Percentiles rank a stretch among this genome's conserved stretches.
Conservation (phyloP, 306 rosid species). For the Fragaria ananassa region DNA sequence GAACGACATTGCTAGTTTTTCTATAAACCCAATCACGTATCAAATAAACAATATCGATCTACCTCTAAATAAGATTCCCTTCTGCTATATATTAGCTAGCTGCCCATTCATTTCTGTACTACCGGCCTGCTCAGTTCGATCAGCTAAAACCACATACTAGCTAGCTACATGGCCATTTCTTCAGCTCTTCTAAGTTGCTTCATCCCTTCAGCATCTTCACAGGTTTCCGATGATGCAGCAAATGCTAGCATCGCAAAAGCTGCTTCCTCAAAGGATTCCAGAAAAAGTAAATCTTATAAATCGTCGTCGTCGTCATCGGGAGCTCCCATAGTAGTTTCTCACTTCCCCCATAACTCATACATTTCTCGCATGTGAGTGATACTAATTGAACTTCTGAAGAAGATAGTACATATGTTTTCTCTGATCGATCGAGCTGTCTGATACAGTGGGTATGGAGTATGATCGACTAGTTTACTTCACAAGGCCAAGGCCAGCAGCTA, state of each 20-base stretch:
- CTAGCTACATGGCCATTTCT: neutral
- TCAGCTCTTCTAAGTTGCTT: constrained; percentile 12
- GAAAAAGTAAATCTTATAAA: neutral
- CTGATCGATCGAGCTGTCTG: too few relatives aligned
- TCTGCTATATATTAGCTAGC: neutral
- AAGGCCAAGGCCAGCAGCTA: too few relatives aligned
- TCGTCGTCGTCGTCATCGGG: neutral
- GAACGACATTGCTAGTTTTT: too few relatives aligned
- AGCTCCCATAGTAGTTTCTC: constrained; percentile 17
- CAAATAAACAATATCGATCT: too few relatives aligned
- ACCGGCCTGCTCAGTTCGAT: too few relatives aligned
- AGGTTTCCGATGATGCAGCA: constrained; percentile 7
- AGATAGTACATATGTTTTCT: too few relatives aligned
- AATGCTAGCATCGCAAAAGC: neutral
- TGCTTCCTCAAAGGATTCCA: neutral
- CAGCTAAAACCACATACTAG: neutral
- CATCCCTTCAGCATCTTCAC: neutral
- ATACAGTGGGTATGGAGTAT: too few relatives aligned
- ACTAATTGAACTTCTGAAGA: too few relatives aligned
- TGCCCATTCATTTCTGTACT: neutral
- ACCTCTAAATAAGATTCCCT: too few relatives aligned
- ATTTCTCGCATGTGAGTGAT: constrained; percentile 9
- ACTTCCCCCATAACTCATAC: constrained; percentile 16
- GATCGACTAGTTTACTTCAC: too few relatives aligned
- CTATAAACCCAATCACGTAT: too few relatives aligned